These are phyloP conservation scores for Penicillium daleae DNA, from an alignment of 495 filamentous ascomycete species.

Conservation along the genomic window DNA sequence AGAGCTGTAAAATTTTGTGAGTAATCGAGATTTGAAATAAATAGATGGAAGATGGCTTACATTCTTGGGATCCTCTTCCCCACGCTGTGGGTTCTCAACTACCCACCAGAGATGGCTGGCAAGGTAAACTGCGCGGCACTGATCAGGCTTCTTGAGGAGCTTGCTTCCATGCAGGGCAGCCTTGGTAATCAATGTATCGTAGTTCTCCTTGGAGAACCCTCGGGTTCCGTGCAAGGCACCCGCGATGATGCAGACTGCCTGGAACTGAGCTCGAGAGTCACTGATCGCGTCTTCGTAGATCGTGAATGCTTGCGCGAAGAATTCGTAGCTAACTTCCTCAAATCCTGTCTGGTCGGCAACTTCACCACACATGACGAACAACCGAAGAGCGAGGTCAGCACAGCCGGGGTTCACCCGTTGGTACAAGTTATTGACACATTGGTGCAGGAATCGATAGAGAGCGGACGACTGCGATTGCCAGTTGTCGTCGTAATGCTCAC, in stretches of 20 bases:
- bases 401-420: slow-evolving; percentile 78
- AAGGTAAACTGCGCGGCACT: slow-evolving; percentile 94
- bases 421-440: slow-evolving; percentile 83
- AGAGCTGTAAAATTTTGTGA: slow-evolving; percentile 62
- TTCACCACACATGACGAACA: slow-evolving; percentile 91
- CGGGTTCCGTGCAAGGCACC: slow-evolving; percentile 84
- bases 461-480: slow-evolving; percentile 89
- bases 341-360: slow-evolving; percentile 90
- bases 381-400: slow-evolving; percentile 82
- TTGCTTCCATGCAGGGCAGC: slow-evolving; percentile 96
- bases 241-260: slow-evolving; percentile 93
- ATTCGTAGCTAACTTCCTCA: slow-evolving; percentile 96
- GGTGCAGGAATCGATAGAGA: slow-evolving; percentile 94
- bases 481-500: slow-evolving; percentile 94
- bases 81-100: slow-evolving; percentile 78
- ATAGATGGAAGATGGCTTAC: slow-evolving; percentile 52
- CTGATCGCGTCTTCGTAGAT: slow-evolving; percentile 96
- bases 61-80: slow-evolving; percentile 80
- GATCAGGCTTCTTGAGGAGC: slow-evolving; percentile 95
- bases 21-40: slow-evolving; percentile 2
- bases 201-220: slow-evolving; percentile 93
- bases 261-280: slow-evolving; percentile 94
- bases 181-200: slow-evolving; percentile 98
- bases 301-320: slow-evolving; percentile 97
- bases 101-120: slow-evolving; percentile 99